These are phyloP conservation scores for Arthrobotrys conoides DNA, from an alignment of 2,329 filamentous ascomycete genomes.

Conservation along the genomic window DNA sequence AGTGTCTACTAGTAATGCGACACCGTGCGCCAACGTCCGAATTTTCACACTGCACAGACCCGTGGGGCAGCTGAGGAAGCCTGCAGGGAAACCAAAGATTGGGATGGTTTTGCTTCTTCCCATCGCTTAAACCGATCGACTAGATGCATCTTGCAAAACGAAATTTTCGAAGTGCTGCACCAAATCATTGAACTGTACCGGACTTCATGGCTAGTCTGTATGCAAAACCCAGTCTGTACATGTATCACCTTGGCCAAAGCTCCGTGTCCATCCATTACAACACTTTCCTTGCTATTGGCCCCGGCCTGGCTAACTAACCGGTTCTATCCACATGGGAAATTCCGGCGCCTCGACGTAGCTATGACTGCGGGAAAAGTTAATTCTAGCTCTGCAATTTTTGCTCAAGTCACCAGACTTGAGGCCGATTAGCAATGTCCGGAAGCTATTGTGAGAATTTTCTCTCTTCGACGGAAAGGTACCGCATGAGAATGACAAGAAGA, in stretches of 20 bases:
- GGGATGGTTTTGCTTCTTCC: slow-evolving; percentile 46
- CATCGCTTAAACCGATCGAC: slow-evolving; percentile 43
- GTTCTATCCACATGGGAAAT: slow-evolving; percentile 17
- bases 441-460: slow-evolving; percentile 24
- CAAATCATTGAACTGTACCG: neutral
- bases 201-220: neutral
- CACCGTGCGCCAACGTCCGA: slow-evolving; percentile 36
- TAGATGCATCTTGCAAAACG: slow-evolving; percentile 12
- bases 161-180: slow-evolving; percentile 10
- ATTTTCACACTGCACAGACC: slow-evolving; percentile 51
- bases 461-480: slow-evolving; percentile 5
- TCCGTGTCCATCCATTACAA: slow-evolving; percentile 8
- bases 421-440: slow-evolving; percentile 15
- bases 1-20: slow-evolving; percentile 14
- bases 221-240: slow-evolving; percentile 19
- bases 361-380: slow-evolving; percentile 25
- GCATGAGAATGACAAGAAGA: too few species aligned
- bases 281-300: neutral
- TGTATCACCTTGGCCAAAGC: slow-evolving; percentile 16
- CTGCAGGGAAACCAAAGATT: slow-evolving; percentile 16
- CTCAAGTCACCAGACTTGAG: slow-evolving; percentile 18
- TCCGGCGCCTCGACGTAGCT: slow-evolving; percentile 14
- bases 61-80: slow-evolving; percentile 36
- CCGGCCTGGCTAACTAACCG: neutral
- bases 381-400: slow-evolving; percentile 18